Evolutionary conservation across 495 filamentous ascomycete genomes (phyloP).

Genomic region (Podospora pseudoanserina): DNA sequence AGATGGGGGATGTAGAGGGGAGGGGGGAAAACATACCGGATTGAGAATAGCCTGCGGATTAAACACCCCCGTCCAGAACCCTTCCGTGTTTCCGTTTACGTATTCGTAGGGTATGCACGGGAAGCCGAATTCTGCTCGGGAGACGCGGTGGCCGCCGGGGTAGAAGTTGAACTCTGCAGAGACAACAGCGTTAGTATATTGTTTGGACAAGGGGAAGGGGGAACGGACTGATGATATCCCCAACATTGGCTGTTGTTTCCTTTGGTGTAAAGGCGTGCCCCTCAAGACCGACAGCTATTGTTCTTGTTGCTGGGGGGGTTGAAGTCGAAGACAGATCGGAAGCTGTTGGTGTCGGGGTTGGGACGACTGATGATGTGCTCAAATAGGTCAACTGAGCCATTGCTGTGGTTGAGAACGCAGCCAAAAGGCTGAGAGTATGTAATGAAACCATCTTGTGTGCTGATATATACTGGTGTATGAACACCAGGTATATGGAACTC

Average conservation of each 20-base stretch:
- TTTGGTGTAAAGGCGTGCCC: conserved; percentile 36
- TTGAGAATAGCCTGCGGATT: conserved; percentile 34
- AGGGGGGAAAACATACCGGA: conserved; percentile 29
- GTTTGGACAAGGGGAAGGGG: background rate
- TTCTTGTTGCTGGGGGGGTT: conserved; percentile 22
- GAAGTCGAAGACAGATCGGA: conserved; percentile 15
- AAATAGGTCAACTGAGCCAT: conserved; percentile 10
- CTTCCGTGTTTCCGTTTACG: conserved; percentile 37
- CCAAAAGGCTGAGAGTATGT: conserved; percentile 11
- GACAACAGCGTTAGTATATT: background rate
- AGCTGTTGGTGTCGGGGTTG: background rate
- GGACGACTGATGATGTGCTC: background rate
- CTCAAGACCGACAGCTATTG: conserved; percentile 35
- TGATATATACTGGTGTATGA: background rate
- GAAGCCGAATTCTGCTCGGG: conserved; percentile 48
- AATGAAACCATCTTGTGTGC: background rate
- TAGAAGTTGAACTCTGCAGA: conserved; percentile 53
- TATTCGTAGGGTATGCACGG: conserved; percentile 60
- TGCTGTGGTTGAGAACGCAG: conserved; percentile 7
- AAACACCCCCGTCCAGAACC: conserved; percentile 48
- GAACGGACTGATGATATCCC: conserved; percentile 39
- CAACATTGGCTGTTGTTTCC: conserved; percentile 31
- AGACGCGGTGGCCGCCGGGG: conserved; percentile 57
- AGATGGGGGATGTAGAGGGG: background rate
- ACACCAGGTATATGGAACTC: background rate